These are phyloP conservation scores for Adansonia madagascariensis DNA, from an alignment of 441 rosid species.

Conservation along the genomic window DNA sequence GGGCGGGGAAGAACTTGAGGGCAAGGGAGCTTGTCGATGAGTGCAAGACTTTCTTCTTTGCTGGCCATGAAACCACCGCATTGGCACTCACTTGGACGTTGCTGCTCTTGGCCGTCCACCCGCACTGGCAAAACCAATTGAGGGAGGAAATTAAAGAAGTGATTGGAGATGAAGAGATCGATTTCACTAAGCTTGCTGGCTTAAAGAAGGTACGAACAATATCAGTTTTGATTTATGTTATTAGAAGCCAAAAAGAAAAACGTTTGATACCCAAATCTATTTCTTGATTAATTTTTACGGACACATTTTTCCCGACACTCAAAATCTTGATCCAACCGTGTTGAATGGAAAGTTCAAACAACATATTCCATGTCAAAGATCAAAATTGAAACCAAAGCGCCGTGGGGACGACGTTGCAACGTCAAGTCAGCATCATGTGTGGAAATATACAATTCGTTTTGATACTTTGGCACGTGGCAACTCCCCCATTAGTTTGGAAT, in stretches of 20 bases:
- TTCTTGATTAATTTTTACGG: background rate
- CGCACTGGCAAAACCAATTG: slow-evolving; percentile 74
- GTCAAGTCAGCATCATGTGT: background rate
- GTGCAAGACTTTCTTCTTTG: slow-evolving; percentile 96
- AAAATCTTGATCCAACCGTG: background rate
- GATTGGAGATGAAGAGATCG: slow-evolving; percentile 56
- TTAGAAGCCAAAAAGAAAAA: too few relatives aligned
- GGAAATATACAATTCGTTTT: background rate
- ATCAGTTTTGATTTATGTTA: too few relatives aligned
- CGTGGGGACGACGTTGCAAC: too few relatives aligned
- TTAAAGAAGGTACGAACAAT: slow-evolving; percentile 72
- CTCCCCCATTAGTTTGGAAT: background rate
- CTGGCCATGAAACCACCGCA: slow-evolving; percentile 94
- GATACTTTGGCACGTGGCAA: background rate
- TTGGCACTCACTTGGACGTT: slow-evolving; percentile 86
- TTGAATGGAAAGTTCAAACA: background rate
- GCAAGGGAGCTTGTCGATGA: slow-evolving; percentile 78
- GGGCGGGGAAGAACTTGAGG: slow-evolving; percentile 50
- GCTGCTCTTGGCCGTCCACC: slow-evolving; percentile 72
- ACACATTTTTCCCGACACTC: background rate
- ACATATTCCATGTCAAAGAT: slow-evolving; percentile 3
- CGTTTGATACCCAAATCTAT: too few relatives aligned
- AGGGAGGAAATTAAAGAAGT: slow-evolving; percentile 80
- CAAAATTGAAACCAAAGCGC: background rate
- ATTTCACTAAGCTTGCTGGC: slow-evolving; percentile 66